Base-by-base conservation (phyloP, 148 eudicot genomes). In the Rhododendron williamsianum region DNA sequence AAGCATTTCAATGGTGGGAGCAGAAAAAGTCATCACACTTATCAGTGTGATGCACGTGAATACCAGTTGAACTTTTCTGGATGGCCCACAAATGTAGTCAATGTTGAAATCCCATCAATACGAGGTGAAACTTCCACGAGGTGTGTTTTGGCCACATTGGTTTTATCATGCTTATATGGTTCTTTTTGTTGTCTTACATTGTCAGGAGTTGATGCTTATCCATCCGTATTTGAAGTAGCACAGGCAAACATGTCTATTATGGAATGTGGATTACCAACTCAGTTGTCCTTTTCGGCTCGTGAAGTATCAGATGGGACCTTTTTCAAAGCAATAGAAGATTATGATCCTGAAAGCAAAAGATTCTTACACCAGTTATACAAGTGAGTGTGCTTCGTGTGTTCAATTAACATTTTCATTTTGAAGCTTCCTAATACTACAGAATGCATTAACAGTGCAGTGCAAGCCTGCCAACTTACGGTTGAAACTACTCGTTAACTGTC, bases 261-360 rank as follows among this genome's bases (percentile, higher is more conserved):
- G 93, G 98, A 95, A 90, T 95, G 98, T 72, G 93, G 92, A 85
- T 83, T 94, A 52, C 96, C 99, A 80, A 95, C 95, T 36, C 99
- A 92, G 86, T 88, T 97, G 72, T 95, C 99, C 80, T 97, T 96
- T 84, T 90, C 95, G 82, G 98, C 98, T 86, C 98, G 93, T 85
- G 96, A 97, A 90, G 84, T 95, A 63, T 86, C 99, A 63, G 98
- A 95, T 85, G 99, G 99, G 80, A 94, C 98, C 72, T 95, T 97
- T 84, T 97, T 94, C 87, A 95, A 86, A 92, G 92, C 98, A 82
- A 94, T 97, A 71, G 91, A 91, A 84, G 98, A 95, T 87, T 93
- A 92, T 93, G 99, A 97, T 87, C 96, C 99, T 84, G 98, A 97
- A 81, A 93, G 93, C 87, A 89, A 94, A 90, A 94, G 94, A 83